Base-by-base conservation (phyloP, 768 basidiomycete genomes). In the Termitomyces sp. region DNA sequence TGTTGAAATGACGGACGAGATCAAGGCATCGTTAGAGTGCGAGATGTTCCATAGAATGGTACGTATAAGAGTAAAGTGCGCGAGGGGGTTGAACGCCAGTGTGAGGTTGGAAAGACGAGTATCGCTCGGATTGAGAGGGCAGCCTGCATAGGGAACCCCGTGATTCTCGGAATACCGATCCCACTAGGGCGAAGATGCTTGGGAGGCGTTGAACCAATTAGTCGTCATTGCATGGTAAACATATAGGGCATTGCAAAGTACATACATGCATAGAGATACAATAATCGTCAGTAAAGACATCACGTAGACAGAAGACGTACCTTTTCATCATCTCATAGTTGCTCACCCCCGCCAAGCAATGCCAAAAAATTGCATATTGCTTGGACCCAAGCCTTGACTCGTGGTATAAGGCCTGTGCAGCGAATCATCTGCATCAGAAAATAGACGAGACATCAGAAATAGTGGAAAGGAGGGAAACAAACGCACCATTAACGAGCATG, bases 201-300 rank as follows among this genome's bases (percentile, higher is more conserved):
- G 71, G 28, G 82, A 71, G n/a, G 71, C 61, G 41, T 72, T 69
- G 54, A 75, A 71, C 85, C 85, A 87, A 47, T 82, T 81, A 13
- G 71, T 65, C 74, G 41, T 83, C 78, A 50, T 85, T 84, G 65
- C 81, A 83, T 4, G 84, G 85, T 18, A 87, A 76, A 43, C 75
- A 73, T 28, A 84, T 68, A 55, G 3, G 74, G 68, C 20, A 79
- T 63, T 12, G 80, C 77, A 64, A 81, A 85, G 68, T 77, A 84
- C 43, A 86, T 77, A 84, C 43, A 86, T 79, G 65, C 77, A 77
- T 85, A 84, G 26, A 82, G 68, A 69, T 82, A 86, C 0, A 80
- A 78, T 30, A 86, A 10, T 12, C 14, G 36, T 52, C 14, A 36
- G 61, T 43, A 56, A 62, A 60, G 50, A 53, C 46, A 55, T 58